These are phyloP conservation scores for Leccinum griseonigrum DNA, from an alignment of 1,284 basidiomycete genomes.

Conservation along the genomic window DNA sequence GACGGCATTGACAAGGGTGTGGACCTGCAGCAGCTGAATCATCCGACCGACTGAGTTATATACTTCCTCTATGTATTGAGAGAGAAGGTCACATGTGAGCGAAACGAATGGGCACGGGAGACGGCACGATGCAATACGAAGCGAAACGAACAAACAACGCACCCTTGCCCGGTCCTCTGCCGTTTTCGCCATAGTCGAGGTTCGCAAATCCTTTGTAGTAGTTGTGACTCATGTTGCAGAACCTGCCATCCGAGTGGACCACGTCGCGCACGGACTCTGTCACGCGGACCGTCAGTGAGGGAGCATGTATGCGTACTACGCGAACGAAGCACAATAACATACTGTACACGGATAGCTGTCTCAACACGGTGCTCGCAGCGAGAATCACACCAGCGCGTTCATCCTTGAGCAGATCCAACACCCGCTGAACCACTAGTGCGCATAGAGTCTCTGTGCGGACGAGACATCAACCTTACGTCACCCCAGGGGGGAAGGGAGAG, in stretches of 20 bases:
- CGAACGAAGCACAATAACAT: constrained; percentile 1
- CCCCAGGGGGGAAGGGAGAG: background rate
- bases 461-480: background rate
- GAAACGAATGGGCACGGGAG: background rate
- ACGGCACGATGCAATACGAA: background rate
- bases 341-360: constrained; percentile 16
- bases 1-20: background rate
- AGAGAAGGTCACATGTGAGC: background rate
- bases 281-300: background rate
- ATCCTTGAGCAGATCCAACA: constrained; percentile 21
- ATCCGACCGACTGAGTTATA: constrained; percentile 24
- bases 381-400: constrained; percentile 19
- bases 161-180: background rate
- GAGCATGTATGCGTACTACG: background rate
- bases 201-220: constrained; percentile 21
- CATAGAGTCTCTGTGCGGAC: constrained; percentile 10
- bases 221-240: constrained; percentile 17
- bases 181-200: constrained; percentile 14
- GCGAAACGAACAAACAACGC: background rate
- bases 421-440: constrained; percentile 5
- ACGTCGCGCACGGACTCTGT: constrained; percentile 20
- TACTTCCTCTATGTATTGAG: constrained; percentile 21
- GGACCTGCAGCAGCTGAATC: constrained; percentile 22
- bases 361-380: constrained; percentile 14
- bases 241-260: constrained; percentile 12